These are phyloP conservation scores for Rubia yunnanensis DNA, from an alignment of 257 asterid species.

Conservation along the genomic window DNA sequence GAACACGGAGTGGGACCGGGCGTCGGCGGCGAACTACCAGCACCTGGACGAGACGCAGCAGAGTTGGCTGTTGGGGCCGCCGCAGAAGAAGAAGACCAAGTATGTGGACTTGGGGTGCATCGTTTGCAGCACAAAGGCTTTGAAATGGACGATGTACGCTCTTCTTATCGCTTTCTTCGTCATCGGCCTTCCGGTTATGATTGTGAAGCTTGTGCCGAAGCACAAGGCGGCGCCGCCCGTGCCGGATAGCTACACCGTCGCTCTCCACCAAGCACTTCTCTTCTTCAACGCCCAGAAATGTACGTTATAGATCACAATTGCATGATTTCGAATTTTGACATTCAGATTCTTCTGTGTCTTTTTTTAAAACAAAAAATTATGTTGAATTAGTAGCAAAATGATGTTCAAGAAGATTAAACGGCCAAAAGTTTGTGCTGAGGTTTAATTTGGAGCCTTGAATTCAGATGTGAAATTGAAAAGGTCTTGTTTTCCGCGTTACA, in stretches of 20 bases:
- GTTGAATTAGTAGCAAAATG: background rate
- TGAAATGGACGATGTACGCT: constrained; percentile 39
- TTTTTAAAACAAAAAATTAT: no score
- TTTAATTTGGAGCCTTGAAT: background rate
- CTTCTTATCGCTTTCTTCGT: constrained; percentile 37
- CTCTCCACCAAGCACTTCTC: constrained; percentile 59
- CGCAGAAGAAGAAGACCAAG: constrained; percentile 57
- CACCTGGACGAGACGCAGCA: constrained; percentile 75
- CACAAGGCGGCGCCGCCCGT: constrained; percentile 35
- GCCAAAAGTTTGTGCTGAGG: background rate
- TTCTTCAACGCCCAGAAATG: constrained; percentile 97
- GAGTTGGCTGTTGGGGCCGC: constrained; percentile 77
- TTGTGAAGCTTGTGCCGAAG: constrained; percentile 37
- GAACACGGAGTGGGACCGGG: constrained; percentile 51
- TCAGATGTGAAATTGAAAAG: background rate
- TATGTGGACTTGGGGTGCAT: constrained; percentile 77
- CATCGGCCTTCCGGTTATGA: constrained; percentile 53
- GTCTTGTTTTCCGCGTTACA: background rate
- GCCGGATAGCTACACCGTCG: constrained; percentile 61
- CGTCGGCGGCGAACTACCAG: constrained; percentile 36
- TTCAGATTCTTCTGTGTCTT: background rate
- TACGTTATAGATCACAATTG: constrained; percentile 24
- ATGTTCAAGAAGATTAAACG: background rate
- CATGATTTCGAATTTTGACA: no score
- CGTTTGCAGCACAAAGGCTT: constrained; percentile 40